Percentiles rank a stretch among this genome's conserved stretches.
Evolutionary conservation across 2,329 filamentous ascomycete species (phyloP).

Genomic region (Lasiodiplodia hormozganensis): DNA sequence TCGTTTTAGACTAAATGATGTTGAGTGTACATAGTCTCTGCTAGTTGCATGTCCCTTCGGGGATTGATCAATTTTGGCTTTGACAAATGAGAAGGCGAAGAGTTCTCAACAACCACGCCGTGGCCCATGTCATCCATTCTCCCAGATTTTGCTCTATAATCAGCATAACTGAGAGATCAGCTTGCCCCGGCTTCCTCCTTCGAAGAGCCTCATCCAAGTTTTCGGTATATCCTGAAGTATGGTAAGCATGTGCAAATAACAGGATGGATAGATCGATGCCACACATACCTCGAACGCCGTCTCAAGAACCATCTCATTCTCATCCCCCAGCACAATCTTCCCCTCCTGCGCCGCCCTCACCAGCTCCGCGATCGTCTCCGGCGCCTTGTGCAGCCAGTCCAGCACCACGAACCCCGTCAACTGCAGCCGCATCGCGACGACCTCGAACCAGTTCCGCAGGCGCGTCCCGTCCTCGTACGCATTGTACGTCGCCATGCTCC

Average conservation of each 20-base stretch:
- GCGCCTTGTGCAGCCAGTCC: constrained; percentile 56
- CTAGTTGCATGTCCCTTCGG: no score
- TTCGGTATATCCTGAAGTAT: constrained; percentile 56
- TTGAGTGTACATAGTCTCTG: no score
- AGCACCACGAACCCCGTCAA: constrained; percentile 70
- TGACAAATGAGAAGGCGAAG: no score
- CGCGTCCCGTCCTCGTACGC: constrained; percentile 30
- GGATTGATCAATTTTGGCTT: no score
- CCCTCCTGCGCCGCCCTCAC: constrained; percentile 47
- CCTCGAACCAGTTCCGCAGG: constrained; percentile 52
- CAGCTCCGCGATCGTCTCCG: constrained; percentile 27
- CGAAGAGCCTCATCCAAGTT: constrained; percentile 58
- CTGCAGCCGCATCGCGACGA: constrained; percentile 50
- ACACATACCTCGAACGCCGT: no score
- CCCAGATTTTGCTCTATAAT: no score
- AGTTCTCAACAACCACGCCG: no score
- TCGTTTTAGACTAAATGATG: no score
- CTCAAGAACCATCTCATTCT: constrained; percentile 52
- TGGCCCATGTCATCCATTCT: no score
- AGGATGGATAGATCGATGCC: no score
- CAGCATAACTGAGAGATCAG: no score
- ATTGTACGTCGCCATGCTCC: constrained; percentile 54
- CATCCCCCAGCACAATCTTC: constrained; percentile 53
- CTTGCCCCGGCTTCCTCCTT: constrained; percentile 20
- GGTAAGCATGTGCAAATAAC: constrained; percentile 43